phyloP scores from a whole-genome alignment of 129 eudicot genomes.

The Oenanthe sinensis region DNA sequence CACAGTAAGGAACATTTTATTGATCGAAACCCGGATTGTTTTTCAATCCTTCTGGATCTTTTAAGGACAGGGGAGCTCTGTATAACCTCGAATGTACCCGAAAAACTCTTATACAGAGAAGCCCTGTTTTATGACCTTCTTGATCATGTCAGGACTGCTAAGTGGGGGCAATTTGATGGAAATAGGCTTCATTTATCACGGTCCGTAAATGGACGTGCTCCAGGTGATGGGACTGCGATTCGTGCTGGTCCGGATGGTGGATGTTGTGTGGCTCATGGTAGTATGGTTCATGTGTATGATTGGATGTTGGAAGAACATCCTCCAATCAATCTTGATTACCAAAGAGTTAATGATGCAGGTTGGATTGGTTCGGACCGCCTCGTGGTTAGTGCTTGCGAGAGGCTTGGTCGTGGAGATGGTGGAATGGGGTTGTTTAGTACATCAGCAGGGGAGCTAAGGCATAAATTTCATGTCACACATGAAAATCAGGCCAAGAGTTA shows the following conservation, averaged over 20 bases:
- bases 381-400: constrained; percentile 72
- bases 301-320: constrained; percentile 89
- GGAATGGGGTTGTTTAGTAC: constrained; percentile 82
- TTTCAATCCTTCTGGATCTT: constrained; percentile 70
- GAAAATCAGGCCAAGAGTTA: constrained; percentile 61
- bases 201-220: constrained; percentile 61
- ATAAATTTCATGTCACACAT: constrained; percentile 61
- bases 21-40: constrained; percentile 89
- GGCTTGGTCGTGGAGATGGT: constrained; percentile 75
- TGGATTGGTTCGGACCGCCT: constrained; percentile 63
- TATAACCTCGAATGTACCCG: constrained; percentile 58
- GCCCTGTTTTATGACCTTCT: constrained; percentile 70
- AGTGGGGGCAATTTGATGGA: constrained; percentile 83
- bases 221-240: constrained; percentile 86
- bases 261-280: constrained; percentile 92
- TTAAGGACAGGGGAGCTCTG: constrained; percentile 69
- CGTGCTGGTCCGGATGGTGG: constrained; percentile 94
- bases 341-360: constrained; percentile 76
- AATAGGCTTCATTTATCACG: constrained; percentile 50
- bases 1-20: constrained; percentile 54
- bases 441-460: constrained; percentile 51
- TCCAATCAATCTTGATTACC: constrained; percentile 75
- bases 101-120: constrained; percentile 59
- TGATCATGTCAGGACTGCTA: constrained; percentile 70
- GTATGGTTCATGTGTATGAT: constrained; percentile 87